Percentiles rank a stretch among this genome's conserved stretches.
Conservation (phyloP, 176 grass and related monocot species). For the Metroxylon sagu region DNA sequence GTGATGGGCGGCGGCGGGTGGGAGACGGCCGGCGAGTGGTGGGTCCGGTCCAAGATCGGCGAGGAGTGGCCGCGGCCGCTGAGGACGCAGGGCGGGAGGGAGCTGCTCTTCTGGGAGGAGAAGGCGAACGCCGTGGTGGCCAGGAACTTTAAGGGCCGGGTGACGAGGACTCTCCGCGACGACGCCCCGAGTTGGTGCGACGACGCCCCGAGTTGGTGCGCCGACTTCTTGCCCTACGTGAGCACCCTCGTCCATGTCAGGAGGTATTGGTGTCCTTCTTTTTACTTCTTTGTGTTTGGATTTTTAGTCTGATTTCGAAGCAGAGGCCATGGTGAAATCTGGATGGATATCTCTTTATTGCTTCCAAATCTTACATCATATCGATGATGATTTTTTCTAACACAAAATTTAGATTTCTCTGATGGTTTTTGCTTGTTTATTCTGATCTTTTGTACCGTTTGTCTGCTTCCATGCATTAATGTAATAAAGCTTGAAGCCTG, state of each 20-base stretch:
- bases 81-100: slow-evolving; percentile 25
- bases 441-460: too few species aligned
- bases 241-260: slow-evolving; percentile 20
- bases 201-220: slow-evolving; percentile 2
- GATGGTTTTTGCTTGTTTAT: too few species aligned
- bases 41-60: slow-evolving; percentile 6
- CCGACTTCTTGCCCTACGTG: slow-evolving; percentile 51
- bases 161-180: slow-evolving; percentile 30
- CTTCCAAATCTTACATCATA: too few species aligned
- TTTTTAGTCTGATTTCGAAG: too few species aligned
- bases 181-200: neutral
- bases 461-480: too few species aligned
- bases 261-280: slow-evolving; percentile 15
- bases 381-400: too few species aligned
- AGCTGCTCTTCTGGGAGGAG: slow-evolving; percentile 26
- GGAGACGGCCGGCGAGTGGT: neutral
- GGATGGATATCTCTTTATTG: too few species aligned
- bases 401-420: too few species aligned
- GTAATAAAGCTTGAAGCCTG: too few species aligned
- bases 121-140: too few species aligned
- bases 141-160: neutral
- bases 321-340: too few species aligned
- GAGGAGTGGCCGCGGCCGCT: slow-evolving; percentile 24
- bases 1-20: slow-evolving; percentile 6
- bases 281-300: too few species aligned